Percentiles rank a stretch among this genome's conserved stretches.
phyloP scores from a whole-genome alignment of 371 early-diverging fungal genomes.

The Blakeslea trispora region DNA sequence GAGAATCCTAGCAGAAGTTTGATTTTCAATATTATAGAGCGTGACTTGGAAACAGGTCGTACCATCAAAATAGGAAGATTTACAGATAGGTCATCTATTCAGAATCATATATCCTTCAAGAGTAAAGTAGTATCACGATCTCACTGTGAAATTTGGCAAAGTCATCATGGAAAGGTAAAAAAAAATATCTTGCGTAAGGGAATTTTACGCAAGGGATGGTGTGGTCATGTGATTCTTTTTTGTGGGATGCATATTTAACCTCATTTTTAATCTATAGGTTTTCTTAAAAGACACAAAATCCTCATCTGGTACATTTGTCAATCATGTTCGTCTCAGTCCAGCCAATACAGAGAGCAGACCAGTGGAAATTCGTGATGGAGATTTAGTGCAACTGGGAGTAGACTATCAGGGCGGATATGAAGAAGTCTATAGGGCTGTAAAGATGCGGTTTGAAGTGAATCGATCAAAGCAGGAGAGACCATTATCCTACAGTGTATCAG shows the following conservation, averaged over 20 bases:
- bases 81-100: constrained; percentile 65
- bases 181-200: not conserved
- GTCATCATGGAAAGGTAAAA: constrained; percentile 71
- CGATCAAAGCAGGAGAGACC: constrained; percentile 42
- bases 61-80: constrained; percentile 80
- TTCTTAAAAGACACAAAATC: constrained; percentile 77
- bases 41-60: constrained; percentile 69
- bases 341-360: constrained; percentile 86
- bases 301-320: constrained; percentile 96
- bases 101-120: constrained; percentile 83
- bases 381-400: constrained; percentile 93
- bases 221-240: too few relatives aligned
- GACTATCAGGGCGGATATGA: constrained; percentile 92
- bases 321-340: constrained; percentile 88
- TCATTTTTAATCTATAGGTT: too few relatives aligned
- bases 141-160: constrained; percentile 93
- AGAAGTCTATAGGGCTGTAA: constrained; percentile 74
- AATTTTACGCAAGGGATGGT: too few relatives aligned
- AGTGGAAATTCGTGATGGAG: constrained; percentile 87
- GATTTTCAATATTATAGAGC: constrained; percentile 81
- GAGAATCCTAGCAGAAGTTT: constrained; percentile 72
- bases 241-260: too few relatives aligned
- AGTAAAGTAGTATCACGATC: constrained; percentile 92
- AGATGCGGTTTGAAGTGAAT: constrained; percentile 74
- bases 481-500: constrained; percentile 39